A percentile compares a stretch with the other conserved stretches of the same genome.
Evolutionary conservation across 441 rosid species (phyloP).

Genomic region (Eutrema salsugineum): DNA sequence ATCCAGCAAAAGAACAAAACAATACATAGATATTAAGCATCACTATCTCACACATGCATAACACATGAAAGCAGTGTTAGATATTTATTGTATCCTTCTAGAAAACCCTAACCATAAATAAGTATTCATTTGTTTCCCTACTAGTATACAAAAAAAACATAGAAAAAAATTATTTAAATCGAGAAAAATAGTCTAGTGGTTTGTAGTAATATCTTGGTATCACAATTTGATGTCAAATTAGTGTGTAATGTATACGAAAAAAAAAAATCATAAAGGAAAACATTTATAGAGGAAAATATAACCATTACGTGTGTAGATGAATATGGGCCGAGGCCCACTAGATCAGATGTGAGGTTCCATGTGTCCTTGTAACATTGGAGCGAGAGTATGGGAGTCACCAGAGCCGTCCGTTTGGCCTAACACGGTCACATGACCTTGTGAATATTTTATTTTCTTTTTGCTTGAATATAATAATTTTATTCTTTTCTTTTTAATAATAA

Average conservation of each 20-base stretch:
- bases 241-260: too few relatives aligned
- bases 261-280: too few relatives aligned
- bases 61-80: not conserved
- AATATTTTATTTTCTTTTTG: not conserved
- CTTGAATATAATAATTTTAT: too few relatives aligned
- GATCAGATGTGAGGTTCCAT: not conserved
- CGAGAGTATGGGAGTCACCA: not conserved
- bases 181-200: too few relatives aligned
- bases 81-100: not conserved
- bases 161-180: too few relatives aligned
- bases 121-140: too few relatives aligned
- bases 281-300: not conserved
- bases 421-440: constrained; percentile 6
- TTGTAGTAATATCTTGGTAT: too few relatives aligned
- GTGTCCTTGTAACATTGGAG: not conserved
- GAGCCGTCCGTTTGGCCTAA: constrained; percentile 5
- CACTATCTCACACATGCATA: not conserved
- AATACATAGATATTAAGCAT: not conserved
- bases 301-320: not conserved
- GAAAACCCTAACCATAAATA: not conserved
- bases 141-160: too few relatives aligned
- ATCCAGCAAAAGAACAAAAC: not conserved
- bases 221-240: too few relatives aligned
- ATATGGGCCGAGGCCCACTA: not conserved
- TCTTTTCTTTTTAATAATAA: too few relatives aligned